These are phyloP conservation scores for Polyplosphaeria fusca DNA, from an alignment of 495 filamentous ascomycete species.

Conservation along the genomic window DNA sequence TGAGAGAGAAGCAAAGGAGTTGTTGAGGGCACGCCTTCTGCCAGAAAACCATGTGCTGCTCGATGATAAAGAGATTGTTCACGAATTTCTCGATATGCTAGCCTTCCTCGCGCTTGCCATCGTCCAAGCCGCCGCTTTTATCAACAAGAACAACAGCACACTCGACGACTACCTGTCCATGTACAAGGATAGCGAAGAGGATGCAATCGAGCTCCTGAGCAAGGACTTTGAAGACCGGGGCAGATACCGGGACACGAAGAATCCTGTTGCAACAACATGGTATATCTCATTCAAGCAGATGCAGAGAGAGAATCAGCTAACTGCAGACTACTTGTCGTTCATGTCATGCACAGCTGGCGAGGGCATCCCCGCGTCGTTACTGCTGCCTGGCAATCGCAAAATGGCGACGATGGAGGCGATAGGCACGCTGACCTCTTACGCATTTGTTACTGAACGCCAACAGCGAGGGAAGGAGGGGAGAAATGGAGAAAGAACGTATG, in stretches of 20 bases:
- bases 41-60: constrained; percentile 16
- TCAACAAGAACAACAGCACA: constrained; percentile 31
- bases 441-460: constrained; percentile 16
- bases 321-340: constrained; percentile 19
- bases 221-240: constrained; percentile 29
- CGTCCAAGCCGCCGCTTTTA: constrained; percentile 37
- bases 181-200: constrained; percentile 7
- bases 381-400: not conserved
- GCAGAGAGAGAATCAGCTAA: constrained; percentile 11
- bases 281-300: constrained; percentile 25
- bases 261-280: constrained; percentile 17
- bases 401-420: constrained; percentile 7
- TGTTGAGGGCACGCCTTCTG: constrained; percentile 16
- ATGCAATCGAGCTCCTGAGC: constrained; percentile 6
- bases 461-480: not conserved
- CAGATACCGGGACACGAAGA: constrained; percentile 21
- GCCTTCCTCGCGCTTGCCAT: constrained; percentile 36
- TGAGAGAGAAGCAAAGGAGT: constrained; percentile 7
- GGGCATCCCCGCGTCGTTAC: constrained; percentile 16
- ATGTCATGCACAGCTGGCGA: constrained; percentile 17
- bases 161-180: constrained; percentile 23
- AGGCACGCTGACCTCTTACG: constrained; percentile 15
- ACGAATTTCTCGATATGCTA: constrained; percentile 17
- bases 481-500: constrained; percentile 4
- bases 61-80: constrained; percentile 9